These are phyloP conservation scores for Fusarium sp. DNA, from an alignment of 2,329 filamentous ascomycete species.

Conservation along the genomic window DNA sequence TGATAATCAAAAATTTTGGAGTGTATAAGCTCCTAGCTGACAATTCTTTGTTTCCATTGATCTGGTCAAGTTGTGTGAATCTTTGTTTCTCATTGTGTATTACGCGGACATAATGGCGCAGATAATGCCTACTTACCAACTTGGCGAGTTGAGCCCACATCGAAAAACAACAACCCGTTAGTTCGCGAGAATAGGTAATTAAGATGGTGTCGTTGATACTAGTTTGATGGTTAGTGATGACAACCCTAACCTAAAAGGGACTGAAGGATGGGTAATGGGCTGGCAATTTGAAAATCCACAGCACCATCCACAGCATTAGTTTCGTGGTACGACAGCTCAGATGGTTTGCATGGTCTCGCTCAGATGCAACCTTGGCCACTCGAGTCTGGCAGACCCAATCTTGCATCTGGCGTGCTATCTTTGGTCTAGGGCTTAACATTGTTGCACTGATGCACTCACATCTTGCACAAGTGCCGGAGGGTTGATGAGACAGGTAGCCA, in stretches of 20 bases:
- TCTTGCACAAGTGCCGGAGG: conserved; percentile 23
- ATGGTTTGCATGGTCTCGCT: conserved; percentile 35
- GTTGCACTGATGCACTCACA: conserved; percentile 8
- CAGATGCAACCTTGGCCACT: conserved; percentile 27
- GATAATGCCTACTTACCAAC: conserved; percentile 3
- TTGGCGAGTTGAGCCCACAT: conserved; percentile 22
- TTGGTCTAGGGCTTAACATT: conserved; percentile 17
- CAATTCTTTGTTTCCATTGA: conserved; percentile 14
- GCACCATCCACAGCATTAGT: conserved; percentile 24
- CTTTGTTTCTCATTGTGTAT: neutral
- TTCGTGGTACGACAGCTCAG: conserved; percentile 36
- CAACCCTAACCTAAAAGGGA: conserved; percentile 36
- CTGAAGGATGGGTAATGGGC: conserved; percentile 30
- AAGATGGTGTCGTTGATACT: conserved; percentile 41
- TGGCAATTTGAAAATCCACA: conserved; percentile 35
- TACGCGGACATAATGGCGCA: conserved; percentile 34
- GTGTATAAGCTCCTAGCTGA: conserved; percentile 26
- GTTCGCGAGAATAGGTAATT: conserved; percentile 17
- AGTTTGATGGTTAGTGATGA: conserved; percentile 43
- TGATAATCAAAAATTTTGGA: conserved; percentile 35
- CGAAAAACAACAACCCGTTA: conserved; percentile 32
- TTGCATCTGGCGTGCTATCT: conserved; percentile 24
- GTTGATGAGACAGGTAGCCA: conserved; percentile 34
- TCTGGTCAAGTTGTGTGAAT: conserved; percentile 1
- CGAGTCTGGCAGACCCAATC: conserved; percentile 28